phyloP scores from a whole-genome alignment of 805 yeast genomes.

The Sugiyamaella lignohabitans region DNA sequence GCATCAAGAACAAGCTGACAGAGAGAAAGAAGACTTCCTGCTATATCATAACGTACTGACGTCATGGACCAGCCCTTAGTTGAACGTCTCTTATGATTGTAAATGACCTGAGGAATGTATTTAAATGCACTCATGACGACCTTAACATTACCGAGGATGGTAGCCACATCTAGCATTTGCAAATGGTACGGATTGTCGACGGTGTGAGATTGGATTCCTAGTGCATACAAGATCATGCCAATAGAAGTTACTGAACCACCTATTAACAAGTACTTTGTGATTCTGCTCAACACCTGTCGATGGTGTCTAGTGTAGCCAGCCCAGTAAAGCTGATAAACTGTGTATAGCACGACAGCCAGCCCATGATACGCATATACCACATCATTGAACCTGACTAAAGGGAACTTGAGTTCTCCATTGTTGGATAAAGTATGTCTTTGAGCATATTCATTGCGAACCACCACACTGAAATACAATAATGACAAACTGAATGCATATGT shows the following conservation, averaged over 20 bases:
- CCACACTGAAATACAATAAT: constrained; percentile 29
- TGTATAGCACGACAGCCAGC: constrained; percentile 30
- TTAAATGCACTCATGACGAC: constrained; percentile 40
- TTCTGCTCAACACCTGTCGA: constrained; percentile 25
- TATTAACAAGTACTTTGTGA: constrained; percentile 23
- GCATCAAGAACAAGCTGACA: constrained; percentile 39
- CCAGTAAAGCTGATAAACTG: constrained; percentile 34
- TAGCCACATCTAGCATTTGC: constrained; percentile 35
- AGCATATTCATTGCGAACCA: constrained; percentile 33
- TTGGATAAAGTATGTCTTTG: constrained; percentile 23
- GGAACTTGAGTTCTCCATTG: constrained; percentile 27
- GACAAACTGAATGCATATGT: constrained; percentile 29
- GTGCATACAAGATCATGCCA: constrained; percentile 26
- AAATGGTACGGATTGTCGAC: constrained; percentile 11
- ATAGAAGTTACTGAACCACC: constrained; percentile 19
- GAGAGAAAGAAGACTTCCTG: constrained; percentile 38
- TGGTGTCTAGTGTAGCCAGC: constrained; percentile 33
- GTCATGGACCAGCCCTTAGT: constrained; percentile 42
- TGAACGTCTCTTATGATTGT: constrained; percentile 38
- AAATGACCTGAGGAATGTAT: constrained; percentile 43
- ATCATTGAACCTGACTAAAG: constrained; percentile 40
- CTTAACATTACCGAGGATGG: constrained; percentile 40
- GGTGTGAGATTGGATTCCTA: constrained; percentile 18
- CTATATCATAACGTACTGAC: constrained; percentile 37
- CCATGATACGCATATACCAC: constrained; percentile 43